Evolutionary conservation across 1,139 yeast genomes (phyloP).

Genomic region (Pneumocystis wakefieldiae): DNA sequence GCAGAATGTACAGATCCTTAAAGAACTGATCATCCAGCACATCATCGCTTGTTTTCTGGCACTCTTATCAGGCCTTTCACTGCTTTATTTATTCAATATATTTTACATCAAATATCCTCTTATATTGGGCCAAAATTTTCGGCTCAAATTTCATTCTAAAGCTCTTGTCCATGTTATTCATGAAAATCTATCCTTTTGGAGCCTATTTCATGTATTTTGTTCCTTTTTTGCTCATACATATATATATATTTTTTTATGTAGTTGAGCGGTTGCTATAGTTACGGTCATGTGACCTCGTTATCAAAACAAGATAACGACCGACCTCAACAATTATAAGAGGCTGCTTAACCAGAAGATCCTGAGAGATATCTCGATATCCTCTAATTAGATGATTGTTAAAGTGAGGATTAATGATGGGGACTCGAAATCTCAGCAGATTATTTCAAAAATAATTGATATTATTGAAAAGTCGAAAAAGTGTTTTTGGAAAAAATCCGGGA

Average conservation of each 20-base stretch:
- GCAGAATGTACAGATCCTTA: not conserved
- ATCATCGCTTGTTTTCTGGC: not conserved
- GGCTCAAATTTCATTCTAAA: not conserved
- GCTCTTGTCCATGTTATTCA: not conserved
- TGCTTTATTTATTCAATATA: not conserved
- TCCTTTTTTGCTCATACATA: not conserved
- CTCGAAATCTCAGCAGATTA: not conserved
- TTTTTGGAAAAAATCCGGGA: not conserved
- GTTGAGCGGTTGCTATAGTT: too few relatives aligned
- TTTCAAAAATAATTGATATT: not conserved
- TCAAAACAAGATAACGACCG: too few relatives aligned
- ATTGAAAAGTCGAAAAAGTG: not conserved
- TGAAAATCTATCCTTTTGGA: not conserved
- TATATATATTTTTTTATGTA: too few relatives aligned
- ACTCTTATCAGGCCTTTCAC: not conserved
- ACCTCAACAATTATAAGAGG: not conserved
- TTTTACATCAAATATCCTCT: not conserved
- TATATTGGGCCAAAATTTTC: not conserved
- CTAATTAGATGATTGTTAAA: not conserved
- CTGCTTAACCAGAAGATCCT: not conserved
- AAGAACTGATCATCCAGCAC: not conserved
- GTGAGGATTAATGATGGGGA: not conserved
- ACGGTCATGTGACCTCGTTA: too few relatives aligned
- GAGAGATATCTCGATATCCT: not conserved
- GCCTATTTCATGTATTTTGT: not conserved